These are phyloP conservation scores for Xylaria intraflava DNA, from an alignment of 495 filamentous ascomycete species.

Conservation along the genomic window DNA sequence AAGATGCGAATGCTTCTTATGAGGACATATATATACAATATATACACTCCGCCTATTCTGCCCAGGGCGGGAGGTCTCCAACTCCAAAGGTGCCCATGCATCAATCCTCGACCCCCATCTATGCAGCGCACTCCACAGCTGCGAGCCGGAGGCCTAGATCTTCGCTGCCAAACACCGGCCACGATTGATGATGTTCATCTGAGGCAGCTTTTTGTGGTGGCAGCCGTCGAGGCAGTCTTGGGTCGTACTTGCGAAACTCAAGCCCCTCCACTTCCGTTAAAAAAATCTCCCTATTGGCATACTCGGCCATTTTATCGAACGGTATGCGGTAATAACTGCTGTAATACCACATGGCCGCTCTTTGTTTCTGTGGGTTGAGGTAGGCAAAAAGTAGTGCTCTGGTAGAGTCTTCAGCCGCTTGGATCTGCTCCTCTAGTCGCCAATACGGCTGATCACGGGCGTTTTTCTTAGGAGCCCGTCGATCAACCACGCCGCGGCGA, in stretches of 20 bases:
- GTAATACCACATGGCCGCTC: neutral
- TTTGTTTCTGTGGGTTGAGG: neutral
- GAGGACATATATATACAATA: too few relatives aligned
- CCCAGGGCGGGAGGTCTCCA: too few relatives aligned
- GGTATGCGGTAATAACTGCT: neutral
- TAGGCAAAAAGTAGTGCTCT: constrained; percentile 1
- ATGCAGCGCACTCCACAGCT: too few relatives aligned
- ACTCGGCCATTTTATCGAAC: neutral
- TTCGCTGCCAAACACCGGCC: too few relatives aligned
- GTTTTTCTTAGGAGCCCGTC: neutral
- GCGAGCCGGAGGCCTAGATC: too few relatives aligned
- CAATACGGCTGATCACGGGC: neutral
- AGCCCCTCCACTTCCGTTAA: neutral
- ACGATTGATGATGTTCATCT: too few relatives aligned
- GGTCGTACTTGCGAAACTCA: neutral
- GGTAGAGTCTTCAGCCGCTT: neutral
- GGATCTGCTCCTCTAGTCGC: neutral
- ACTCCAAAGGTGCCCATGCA: too few relatives aligned
- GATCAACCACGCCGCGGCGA: neutral
- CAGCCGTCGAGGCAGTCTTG: neutral
- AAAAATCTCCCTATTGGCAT: neutral
- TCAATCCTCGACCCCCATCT: too few relatives aligned
- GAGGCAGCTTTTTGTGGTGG: neutral
- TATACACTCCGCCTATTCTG: too few relatives aligned
- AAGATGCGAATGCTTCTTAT: too few relatives aligned